Percentiles rank a stretch among this genome's conserved stretches.
Conservation (phyloP, 2,329 filamentous ascomycete species). For the Calonectria multiphialidica region DNA sequence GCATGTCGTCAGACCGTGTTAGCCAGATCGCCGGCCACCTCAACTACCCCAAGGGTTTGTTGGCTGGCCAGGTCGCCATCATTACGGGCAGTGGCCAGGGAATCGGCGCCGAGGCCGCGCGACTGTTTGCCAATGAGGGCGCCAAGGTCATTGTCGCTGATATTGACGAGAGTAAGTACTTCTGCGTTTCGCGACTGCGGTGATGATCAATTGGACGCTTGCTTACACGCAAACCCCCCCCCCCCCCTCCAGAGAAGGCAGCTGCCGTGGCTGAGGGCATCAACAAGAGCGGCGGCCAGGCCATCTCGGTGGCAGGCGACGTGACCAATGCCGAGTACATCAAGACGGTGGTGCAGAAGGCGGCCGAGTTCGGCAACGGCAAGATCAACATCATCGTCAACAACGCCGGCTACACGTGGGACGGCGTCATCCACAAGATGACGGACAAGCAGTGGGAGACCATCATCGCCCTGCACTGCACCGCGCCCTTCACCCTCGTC, state of each 20-base stretch:
- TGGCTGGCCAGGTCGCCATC: slow-evolving; percentile 85
- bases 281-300: slow-evolving; percentile 74
- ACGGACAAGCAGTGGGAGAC: slow-evolving; percentile 93
- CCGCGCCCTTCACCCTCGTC: slow-evolving; percentile 87
- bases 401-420: slow-evolving; percentile 94
- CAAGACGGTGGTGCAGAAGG: slow-evolving; percentile 76
- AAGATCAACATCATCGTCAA: slow-evolving; percentile 95
- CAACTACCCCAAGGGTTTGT: slow-evolving; percentile 84
- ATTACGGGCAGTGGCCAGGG: slow-evolving; percentile 90
- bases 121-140: slow-evolving; percentile 88
- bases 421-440: slow-evolving; percentile 93
- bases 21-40: slow-evolving; percentile 82
- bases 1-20: slow-evolving; percentile 68
- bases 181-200: background rate
- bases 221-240: slow-evolving; percentile 11
- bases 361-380: slow-evolving; percentile 84
- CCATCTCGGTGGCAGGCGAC: slow-evolving; percentile 82
- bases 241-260: slow-evolving; percentile 76
- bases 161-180: slow-evolving; percentile 75
- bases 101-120: slow-evolving; percentile 87
- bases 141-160: slow-evolving; percentile 87
- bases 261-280: slow-evolving; percentile 77
- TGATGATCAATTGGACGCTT: background rate
- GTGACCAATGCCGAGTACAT: slow-evolving; percentile 80
- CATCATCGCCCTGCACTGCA: slow-evolving; percentile 86